A percentile compares a stretch with the other conserved stretches of the same genome.
phyloP scores from a whole-genome alignment of 2,329 filamentous ascomycete species.

The Blastomyces parvus region DNA sequence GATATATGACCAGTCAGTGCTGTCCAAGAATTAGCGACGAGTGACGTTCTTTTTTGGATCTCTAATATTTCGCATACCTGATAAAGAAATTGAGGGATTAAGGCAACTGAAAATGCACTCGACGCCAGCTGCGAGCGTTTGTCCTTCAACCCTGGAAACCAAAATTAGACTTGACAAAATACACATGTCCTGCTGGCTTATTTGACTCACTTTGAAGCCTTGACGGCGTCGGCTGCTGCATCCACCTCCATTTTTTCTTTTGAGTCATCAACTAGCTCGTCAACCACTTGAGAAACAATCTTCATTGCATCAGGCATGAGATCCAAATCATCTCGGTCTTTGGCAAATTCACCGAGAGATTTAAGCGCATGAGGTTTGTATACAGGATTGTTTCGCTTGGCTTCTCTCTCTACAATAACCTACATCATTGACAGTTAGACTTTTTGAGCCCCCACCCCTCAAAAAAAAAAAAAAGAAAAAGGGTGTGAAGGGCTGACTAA shows the following conservation, averaged over 20 bases:
- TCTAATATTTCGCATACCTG: constrained; percentile 11
- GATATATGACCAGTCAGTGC: constrained; percentile 25
- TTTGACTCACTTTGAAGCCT: constrained; percentile 27
- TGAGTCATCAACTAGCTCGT: constrained; percentile 42
- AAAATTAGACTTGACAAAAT: neutral
- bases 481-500: constrained; percentile 26
- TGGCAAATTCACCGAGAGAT: constrained; percentile 63
- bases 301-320: constrained; percentile 57
- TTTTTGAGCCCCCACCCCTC: too few relatives aligned
- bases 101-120: constrained; percentile 33
- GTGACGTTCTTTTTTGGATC: constrained; percentile 22
- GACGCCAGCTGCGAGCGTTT: constrained; percentile 32
- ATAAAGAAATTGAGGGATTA: constrained; percentile 20
- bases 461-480: constrained; percentile 5
- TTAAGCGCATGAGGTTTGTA: constrained; percentile 70
- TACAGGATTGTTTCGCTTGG: constrained; percentile 77
- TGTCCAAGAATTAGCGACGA: constrained; percentile 13
- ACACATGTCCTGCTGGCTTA: too few relatives aligned
- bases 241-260: constrained; percentile 64
- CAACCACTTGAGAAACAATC: constrained; percentile 55
- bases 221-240: constrained; percentile 35
- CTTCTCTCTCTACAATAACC: constrained; percentile 66
- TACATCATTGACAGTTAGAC: constrained; percentile 29
- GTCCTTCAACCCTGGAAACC: constrained; percentile 20
- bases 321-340: constrained; percentile 57